phyloP scores from a whole-genome alignment of 169 alveolate species.

The Plasmodium knowlesi region DNA sequence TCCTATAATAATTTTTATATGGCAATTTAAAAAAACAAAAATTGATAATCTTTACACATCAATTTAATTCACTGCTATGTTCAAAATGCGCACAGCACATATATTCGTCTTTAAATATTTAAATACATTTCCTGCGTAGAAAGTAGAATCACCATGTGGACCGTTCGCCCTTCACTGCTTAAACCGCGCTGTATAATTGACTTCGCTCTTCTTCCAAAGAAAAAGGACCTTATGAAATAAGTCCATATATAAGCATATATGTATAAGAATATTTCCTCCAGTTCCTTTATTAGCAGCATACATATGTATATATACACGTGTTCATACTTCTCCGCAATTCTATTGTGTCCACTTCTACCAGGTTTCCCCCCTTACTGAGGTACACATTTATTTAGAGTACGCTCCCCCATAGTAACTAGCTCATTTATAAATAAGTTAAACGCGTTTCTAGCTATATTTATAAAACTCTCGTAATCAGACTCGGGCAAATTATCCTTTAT shows the following conservation, averaged over 20 bases:
- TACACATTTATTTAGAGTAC: background rate
- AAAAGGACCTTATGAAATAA: background rate
- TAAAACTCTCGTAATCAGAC: background rate
- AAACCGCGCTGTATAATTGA: background rate
- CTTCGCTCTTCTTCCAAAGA: background rate
- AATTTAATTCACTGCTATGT: background rate
- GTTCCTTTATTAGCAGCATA: background rate
- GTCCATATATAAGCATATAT: background rate
- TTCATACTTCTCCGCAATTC: background rate
- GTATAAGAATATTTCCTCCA: background rate
- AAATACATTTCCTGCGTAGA: background rate
- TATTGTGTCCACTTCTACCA: background rate
- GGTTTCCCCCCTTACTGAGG: background rate
- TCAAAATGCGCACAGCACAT: background rate
- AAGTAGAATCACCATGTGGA: background rate
- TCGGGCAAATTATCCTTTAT: background rate
- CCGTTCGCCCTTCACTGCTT: too few species aligned
- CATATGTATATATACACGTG: background rate
- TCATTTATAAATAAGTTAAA: background rate
- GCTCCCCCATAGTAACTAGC: background rate
- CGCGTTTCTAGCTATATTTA: background rate
- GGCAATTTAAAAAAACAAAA: background rate
- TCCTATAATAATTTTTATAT: background rate
- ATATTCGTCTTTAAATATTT: background rate
- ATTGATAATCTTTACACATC: background rate